Evolutionary conservation across 1,284 basidiomycete species (phyloP).

Genomic region (Leccinum pachyderme): DNA sequence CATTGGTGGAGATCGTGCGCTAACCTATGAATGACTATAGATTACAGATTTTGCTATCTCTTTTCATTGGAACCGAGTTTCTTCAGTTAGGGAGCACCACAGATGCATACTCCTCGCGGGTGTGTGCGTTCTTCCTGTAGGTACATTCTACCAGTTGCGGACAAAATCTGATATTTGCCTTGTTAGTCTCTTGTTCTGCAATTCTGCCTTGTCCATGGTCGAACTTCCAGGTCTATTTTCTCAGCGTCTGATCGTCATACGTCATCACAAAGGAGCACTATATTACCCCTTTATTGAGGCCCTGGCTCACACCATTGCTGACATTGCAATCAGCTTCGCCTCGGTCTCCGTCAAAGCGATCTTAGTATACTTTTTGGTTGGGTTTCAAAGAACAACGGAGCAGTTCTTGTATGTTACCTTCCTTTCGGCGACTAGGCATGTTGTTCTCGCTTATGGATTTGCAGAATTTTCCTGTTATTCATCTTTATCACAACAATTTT

Average conservation of each 20-base stretch:
- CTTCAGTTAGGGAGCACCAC: constrained; percentile 58
- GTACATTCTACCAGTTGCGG: too few relatives aligned
- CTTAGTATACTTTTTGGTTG: constrained; percentile 56
- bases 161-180: not conserved
- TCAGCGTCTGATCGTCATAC: constrained; percentile 57
- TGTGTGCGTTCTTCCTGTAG: constrained; percentile 72
- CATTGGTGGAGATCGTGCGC: not conserved
- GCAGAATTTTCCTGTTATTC: constrained; percentile 52
- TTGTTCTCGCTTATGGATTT: constrained; percentile 6
- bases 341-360: constrained; percentile 44
- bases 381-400: constrained; percentile 40
- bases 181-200: constrained; percentile 26
- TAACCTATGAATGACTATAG: constrained; percentile 7
- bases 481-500: constrained; percentile 46
- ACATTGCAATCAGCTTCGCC: constrained; percentile 51
- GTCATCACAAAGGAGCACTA: constrained; percentile 48
- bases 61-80: constrained; percentile 78
- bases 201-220: constrained; percentile 15
- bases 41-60: constrained; percentile 57
- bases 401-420: constrained; percentile 45
- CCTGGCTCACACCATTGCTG: constrained; percentile 57
- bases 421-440: not conserved
- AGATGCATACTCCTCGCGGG: constrained; percentile 71
- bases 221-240: constrained; percentile 45
- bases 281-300: constrained; percentile 54